These are phyloP conservation scores for Backusella luteola DNA, from an alignment of 192 early-diverging fungal genomes.

Conservation along the genomic window DNA sequence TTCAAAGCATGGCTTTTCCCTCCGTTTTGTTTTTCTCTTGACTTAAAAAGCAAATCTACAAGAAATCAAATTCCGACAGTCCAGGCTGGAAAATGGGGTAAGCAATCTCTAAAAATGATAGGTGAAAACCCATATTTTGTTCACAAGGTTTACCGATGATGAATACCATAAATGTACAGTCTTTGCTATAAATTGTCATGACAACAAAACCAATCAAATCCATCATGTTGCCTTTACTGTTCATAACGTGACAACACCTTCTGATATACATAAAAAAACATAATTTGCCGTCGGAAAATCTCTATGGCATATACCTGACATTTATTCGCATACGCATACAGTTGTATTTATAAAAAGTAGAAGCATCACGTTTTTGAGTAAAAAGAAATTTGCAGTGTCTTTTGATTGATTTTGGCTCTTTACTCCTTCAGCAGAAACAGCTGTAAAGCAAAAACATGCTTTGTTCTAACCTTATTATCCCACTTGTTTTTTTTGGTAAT, in stretches of 20 bases:
- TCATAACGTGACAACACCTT: neutral
- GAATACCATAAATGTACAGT: neutral
- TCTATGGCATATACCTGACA: neutral
- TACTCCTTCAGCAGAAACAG: no score
- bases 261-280: neutral
- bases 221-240: neutral
- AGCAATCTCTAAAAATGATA: neutral
- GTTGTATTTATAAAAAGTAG: neutral
- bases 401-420: no score
- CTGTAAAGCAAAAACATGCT: neutral
- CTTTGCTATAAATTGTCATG: neutral
- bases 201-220: no score
- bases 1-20: neutral
- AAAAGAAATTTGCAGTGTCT: no score
- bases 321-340: neutral
- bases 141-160: neutral
- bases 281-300: neutral
- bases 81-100: neutral
- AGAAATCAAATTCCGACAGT: neutral
- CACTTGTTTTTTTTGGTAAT: neutral
- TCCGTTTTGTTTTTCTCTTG: neutral
- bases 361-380: no score
- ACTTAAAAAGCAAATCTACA: neutral
- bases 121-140: neutral
- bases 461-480: neutral